A percentile compares a stretch with the other conserved stretches of the same genome.
phyloP scores from a whole-genome alignment of 2,329 filamentous ascomycete species.

The Phaeoacremonium minimum region DNA sequence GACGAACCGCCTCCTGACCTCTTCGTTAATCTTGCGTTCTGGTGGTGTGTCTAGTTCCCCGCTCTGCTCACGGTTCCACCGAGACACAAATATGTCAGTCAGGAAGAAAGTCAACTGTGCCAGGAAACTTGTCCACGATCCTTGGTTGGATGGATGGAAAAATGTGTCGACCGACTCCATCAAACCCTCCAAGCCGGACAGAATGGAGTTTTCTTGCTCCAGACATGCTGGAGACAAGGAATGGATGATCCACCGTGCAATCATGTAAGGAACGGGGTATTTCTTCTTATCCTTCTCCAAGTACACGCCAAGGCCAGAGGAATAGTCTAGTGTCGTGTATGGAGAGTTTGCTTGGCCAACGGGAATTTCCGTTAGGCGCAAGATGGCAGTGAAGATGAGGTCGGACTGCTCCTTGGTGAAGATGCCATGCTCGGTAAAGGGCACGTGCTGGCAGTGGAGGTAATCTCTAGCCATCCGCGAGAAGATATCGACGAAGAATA shows the following conservation, averaged over 20 bases:
- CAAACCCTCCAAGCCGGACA: conserved; percentile 82
- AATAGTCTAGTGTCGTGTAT: conserved; percentile 80
- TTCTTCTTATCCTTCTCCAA: conserved; percentile 90
- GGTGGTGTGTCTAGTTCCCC: conserved; percentile 84
- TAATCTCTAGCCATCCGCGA: conserved; percentile 85
- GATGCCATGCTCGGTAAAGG: conserved; percentile 82
- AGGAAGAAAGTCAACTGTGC: conserved; percentile 90
- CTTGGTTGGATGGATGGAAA: conserved; percentile 96
- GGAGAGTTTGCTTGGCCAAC: conserved; percentile 94
- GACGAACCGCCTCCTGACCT: conserved; percentile 86
- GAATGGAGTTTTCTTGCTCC: conserved; percentile 70
- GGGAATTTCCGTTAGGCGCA: conserved; percentile 89
- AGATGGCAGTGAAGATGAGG: conserved; percentile 84
- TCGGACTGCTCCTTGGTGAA: conserved; percentile 91
- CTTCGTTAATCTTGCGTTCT: conserved; percentile 73
- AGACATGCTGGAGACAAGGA: conserved; percentile 83
- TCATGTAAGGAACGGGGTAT: conserved; percentile 85
- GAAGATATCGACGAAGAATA: conserved; percentile 83
- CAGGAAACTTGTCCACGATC: conserved; percentile 83
- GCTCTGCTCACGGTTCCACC: conserved; percentile 93
- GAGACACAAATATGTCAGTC: conserved; percentile 92
- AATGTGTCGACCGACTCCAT: conserved; percentile 97
- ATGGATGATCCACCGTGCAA: conserved; percentile 89
- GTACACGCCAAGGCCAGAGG: conserved; percentile 77
- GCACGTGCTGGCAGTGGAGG: conserved; percentile 67